Conservation (phyloP, 345 rosid species). For the Eutrema yunnanense region DNA sequence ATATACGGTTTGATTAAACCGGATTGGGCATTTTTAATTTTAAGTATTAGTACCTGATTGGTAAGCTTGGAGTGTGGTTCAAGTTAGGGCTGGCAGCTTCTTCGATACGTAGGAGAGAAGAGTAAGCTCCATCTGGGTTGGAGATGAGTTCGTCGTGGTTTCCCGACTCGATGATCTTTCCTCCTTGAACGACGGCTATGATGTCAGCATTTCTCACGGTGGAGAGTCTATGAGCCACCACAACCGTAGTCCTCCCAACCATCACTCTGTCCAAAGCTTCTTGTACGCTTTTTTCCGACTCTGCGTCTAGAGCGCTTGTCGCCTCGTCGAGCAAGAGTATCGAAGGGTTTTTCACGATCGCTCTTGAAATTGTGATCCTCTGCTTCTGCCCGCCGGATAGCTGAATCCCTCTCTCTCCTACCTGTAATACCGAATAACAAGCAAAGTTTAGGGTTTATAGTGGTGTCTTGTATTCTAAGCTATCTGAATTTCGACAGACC, state of each 20-base stretch:
- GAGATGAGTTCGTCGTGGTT: slow-evolving; percentile 85
- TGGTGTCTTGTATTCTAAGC: background rate
- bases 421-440: slow-evolving; percentile 33
- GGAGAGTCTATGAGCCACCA: slow-evolving; percentile 91
- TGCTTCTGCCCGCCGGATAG: slow-evolving; percentile 97
- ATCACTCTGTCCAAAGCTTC: slow-evolving; percentile 89
- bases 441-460: background rate
- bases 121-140: slow-evolving; percentile 54
- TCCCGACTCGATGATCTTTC: slow-evolving; percentile 81
- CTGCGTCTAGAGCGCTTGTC: slow-evolving; percentile 90
- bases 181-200: slow-evolving; percentile 71
- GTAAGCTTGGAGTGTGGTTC: slow-evolving; percentile 41
- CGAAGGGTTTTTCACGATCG: slow-evolving; percentile 76
- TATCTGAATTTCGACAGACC: slow-evolving; percentile 31
- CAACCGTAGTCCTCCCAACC: slow-evolving; percentile 88
- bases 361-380: slow-evolving; percentile 77
- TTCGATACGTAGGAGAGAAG: slow-evolving; percentile 75
- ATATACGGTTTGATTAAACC: background rate
- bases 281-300: slow-evolving; percentile 89
- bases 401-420: slow-evolving; percentile 92
- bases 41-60: slow-evolving; percentile 46
- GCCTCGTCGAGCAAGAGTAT: slow-evolving; percentile 91
- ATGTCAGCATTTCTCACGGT: slow-evolving; percentile 82
- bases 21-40: background rate
- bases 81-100: slow-evolving; percentile 59